These are phyloP conservation scores for Wickerhamomyces sp. DNA, from an alignment of 1,139 yeast genomes.

Conservation along the genomic window DNA sequence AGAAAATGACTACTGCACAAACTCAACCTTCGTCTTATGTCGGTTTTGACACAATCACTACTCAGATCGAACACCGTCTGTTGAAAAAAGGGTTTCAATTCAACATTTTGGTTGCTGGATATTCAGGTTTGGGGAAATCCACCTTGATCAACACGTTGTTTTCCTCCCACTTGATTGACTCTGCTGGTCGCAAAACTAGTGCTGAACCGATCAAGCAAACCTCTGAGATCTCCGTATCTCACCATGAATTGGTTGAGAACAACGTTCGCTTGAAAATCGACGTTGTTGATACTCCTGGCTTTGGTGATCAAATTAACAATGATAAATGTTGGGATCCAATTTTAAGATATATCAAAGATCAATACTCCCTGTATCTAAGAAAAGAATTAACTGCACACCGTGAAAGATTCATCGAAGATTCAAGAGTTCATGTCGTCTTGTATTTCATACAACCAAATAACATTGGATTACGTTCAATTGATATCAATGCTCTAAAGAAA, in stretches of 20 bases:
- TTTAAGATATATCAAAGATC: slow-evolving; percentile 92
- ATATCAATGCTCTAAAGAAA: slow-evolving; percentile 77
- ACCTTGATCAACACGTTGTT: slow-evolving; percentile 88
- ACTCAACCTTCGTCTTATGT: slow-evolving; percentile 57
- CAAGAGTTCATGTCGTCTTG: slow-evolving; percentile 92
- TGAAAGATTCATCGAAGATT: slow-evolving; percentile 75
- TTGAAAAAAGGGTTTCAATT: slow-evolving; percentile 92
- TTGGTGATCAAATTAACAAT: slow-evolving; percentile 94
- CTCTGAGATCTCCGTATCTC: slow-evolving; percentile 75
- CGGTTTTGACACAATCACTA: slow-evolving; percentile 94
- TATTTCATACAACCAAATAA: slow-evolving; percentile 91
- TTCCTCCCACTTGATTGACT: slow-evolving; percentile 71
- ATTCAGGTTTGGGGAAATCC: slow-evolving; percentile 92
- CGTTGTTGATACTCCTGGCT: slow-evolving; percentile 95
- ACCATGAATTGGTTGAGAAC: slow-evolving; percentile 73
- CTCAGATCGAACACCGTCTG: slow-evolving; percentile 89
- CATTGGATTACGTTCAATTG: slow-evolving; percentile 74
- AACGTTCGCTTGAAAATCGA: slow-evolving; percentile 82
- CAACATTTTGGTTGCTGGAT: slow-evolving; percentile 83
- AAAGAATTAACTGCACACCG: slow-evolving; percentile 96
- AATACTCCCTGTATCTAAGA: slow-evolving; percentile 88
- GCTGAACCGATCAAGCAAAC: slow-evolving; percentile 80
- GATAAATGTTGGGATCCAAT: slow-evolving; percentile 98
- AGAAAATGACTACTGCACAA: slow-evolving; percentile 9
- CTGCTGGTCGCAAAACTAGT: slow-evolving; percentile 59